Base-by-base conservation (phyloP, 306 rosid species). In the Sesbania bispinosa region DNA sequence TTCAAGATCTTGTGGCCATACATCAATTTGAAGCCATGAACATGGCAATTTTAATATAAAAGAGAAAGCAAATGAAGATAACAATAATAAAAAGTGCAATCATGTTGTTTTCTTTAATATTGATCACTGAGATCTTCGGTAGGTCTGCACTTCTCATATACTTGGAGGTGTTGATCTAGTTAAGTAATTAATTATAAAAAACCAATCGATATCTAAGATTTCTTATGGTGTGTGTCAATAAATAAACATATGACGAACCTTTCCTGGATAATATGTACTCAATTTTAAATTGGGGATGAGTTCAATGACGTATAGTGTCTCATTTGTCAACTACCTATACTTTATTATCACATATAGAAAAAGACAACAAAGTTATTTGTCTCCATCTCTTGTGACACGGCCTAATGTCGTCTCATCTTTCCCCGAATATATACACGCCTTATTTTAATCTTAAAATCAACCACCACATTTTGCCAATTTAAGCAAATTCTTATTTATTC, bases 61-160 rank as follows among this genome's bases (percentile, higher is more conserved):
- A 19, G 24, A 10, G 13, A 41, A 64, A 30, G 15, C 10, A 75
- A 51, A 74, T 61, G 20, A 9, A 15, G n/a, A 54, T 39, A 62
- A 20, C 29, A 38, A 54, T 11, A 20, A 18, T 23, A 69, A 68
- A 38, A 29, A 36, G 63, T 32, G 48, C 9, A 29, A 21, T 27
- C 57, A 61, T 14, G 50, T 41, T 29, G 57, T 38, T 52, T 66
- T 43, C 11, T 55, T 57, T 42, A n/a, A n/a, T n/a, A 30, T 67
- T 35, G 26, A 66, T 10, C 41, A 79, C 64, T 55, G 63, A 55
- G 63, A 78, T 78, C 41, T 78, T 32, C 10, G 8, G 48, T 62
- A 33, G 71, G 43, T 77, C 16, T 62, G 45, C 8, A 8, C 19
- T 18, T 42, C 15, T 41, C 42, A 30, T 21, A 69, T 16, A 47